Conservation (phyloP, 2,329 filamentous ascomycete species). For the Exophiala oligosperma region DNA sequence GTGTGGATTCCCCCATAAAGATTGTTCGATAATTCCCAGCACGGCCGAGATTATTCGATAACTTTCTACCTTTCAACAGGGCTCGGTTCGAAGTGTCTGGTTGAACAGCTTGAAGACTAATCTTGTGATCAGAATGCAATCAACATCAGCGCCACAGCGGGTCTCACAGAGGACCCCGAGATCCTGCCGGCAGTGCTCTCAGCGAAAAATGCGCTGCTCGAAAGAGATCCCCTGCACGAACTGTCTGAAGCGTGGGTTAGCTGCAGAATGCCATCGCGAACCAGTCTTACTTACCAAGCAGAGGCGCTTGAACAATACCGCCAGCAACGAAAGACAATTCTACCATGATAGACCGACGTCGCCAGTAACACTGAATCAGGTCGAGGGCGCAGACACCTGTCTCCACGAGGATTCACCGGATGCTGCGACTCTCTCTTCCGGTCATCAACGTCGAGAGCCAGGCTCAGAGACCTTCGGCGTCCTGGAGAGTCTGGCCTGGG, state of each 20-base stretch:
- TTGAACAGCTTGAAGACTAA: not conserved
- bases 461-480: conserved; percentile 1
- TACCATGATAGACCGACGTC: not conserved
- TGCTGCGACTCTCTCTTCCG: not conserved
- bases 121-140: not conserved
- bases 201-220: not conserved
- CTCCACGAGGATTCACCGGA: not conserved
- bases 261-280: not conserved
- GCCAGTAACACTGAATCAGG: not conserved
- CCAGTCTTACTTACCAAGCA: not conserved
- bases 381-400: not conserved
- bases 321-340: not conserved
- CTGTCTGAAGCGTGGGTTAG: not conserved
- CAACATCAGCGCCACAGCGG: not conserved
- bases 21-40: not conserved
- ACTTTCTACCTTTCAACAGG: not conserved
- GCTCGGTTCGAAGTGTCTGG: not conserved
- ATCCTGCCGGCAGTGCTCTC: not conserved
- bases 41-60: not conserved
- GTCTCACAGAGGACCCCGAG: not conserved
- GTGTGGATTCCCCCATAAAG: not conserved
- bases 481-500: conserved; percentile 1
- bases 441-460: not conserved
- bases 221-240: not conserved
- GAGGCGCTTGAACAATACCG: not conserved